Base-by-base conservation (phyloP, 129 eudicot species). In the Arctium lappa region DNA sequence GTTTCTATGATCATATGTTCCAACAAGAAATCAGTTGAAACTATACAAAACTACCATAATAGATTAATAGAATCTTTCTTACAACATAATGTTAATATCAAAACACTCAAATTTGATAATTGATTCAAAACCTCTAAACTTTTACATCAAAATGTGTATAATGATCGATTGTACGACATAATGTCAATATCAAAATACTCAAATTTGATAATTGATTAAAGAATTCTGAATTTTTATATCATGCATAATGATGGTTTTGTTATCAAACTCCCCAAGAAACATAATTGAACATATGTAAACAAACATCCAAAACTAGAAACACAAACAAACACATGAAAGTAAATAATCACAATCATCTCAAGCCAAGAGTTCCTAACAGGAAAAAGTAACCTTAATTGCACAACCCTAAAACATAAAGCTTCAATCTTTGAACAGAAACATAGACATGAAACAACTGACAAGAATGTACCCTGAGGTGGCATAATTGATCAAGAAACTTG, bases 401-500 rank as follows among this genome's bases (percentile, higher is more conserved):
- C 39, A 82, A 11, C 9, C 80, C 79, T 16, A 82, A 74, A 42
- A 62, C 48, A 42, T 22, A 27, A 76, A 69, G 69, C 44, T 73
- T 65, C 68, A 73, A 62, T 82, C 76, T 82, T 75, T 68, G 4
- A 32, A 33, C 22, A 38, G 8, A 44, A 60, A 73, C 40, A 38
- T 9, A 12, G 30, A 62, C 40, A 72, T 29, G 8, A 11, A 62
- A 62, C 53, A 72, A 15, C 72, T 71, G 29, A 53, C 29, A 72
- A 60, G 39, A 29, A 63, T 71, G 60, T 3, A 72, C 27, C 65
- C 53, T 44, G 38, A 12, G 60, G 5, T 3, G 46, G 34, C 70
- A 82, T 76, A 75, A 36, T 31, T 4, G 27, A 83, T 66, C 44
- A 77, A 76, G n/a, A 82, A 44, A 11, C n/a, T 74, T 10, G 38